phyloP scores from a whole-genome alignment of 2,329 filamentous ascomycete genomes.

The Byssoonygena ceratinophila region DNA sequence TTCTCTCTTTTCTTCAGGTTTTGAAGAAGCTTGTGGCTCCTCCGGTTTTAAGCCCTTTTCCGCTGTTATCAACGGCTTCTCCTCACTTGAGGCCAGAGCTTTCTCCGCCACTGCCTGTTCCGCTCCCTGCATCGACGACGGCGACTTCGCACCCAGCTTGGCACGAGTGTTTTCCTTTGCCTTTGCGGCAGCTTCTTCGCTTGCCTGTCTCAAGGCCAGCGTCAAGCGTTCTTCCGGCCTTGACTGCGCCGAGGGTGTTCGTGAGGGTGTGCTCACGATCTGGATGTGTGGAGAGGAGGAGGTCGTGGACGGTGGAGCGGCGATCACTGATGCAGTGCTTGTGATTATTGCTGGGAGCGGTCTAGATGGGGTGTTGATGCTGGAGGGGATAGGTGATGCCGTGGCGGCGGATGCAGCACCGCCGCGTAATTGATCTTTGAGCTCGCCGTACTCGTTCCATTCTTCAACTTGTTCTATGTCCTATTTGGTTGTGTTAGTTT shows the following conservation, averaged over 20 bases:
- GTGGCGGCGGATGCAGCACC: conserved; percentile 22
- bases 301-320: conserved; percentile 23
- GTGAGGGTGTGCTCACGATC: conserved; percentile 32
- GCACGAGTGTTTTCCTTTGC: conserved; percentile 25
- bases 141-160: conserved; percentile 6
- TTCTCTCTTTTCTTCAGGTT: conserved; percentile 6
- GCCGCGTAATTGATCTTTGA: conserved; percentile 66
- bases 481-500: conserved; percentile 37
- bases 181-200: conserved; percentile 30
- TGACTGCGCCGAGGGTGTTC: conserved; percentile 23
- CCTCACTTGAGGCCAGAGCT: conserved; percentile 2
- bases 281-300: conserved; percentile 29
- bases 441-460: conserved; percentile 97
- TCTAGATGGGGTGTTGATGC: conserved; percentile 22
- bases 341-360: conserved; percentile 20
- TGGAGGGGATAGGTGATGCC: conserved; percentile 14
- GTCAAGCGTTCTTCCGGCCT: conserved; percentile 31
- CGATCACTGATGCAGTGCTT: conserved; percentile 13
- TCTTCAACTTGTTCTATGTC: conserved; percentile 92
- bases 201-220: conserved; percentile 36
- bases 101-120: conserved; percentile 19
- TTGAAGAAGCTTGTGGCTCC: conserved; percentile 19
- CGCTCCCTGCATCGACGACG: conserved; percentile 10
- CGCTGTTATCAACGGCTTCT: conserved; percentile 16
- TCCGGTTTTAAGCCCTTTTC: conserved; percentile 19